Conservation (phyloP, 1,139 yeast genomes). For the Diutina neorugosa region DNA sequence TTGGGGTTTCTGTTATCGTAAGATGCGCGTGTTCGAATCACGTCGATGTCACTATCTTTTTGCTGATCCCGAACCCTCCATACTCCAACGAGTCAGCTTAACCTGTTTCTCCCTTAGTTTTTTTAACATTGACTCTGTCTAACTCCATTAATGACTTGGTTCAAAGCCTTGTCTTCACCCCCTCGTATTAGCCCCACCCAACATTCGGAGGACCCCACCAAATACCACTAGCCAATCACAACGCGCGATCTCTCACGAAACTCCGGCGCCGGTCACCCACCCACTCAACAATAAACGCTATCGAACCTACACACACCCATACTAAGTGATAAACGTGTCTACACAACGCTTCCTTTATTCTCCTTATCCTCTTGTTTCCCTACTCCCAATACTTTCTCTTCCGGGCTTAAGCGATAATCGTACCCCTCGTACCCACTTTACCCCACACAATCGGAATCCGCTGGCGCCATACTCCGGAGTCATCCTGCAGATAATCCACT, state of each 20-base stretch:
- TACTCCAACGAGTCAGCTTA: no score
- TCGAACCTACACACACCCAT: no score
- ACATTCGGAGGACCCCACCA: not conserved
- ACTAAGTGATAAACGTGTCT: no score
- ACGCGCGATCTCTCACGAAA: not conserved
- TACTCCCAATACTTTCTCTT: not conserved
- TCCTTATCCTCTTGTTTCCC: no score
- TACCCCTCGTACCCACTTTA: not conserved
- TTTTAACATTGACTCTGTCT: no score
- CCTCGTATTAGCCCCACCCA: not conserved
- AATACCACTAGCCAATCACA: not conserved
- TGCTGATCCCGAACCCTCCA: no score
- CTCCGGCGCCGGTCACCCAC: no score
- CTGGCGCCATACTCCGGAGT: not conserved
- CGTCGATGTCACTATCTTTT: not conserved
- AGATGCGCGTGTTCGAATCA: not conserved
- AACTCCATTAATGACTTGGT: not conserved
- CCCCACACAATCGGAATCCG: not conserved
- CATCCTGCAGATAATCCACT: not conserved
- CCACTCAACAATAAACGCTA: no score
- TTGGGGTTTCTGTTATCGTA: not conserved
- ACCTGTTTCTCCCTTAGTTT: no score
- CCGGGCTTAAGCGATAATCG: not conserved
- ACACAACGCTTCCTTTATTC: no score
- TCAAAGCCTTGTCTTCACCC: not conserved